Conservation (phyloP, 116 monocot species). For the Phalaenopsis hybrid region DNA sequence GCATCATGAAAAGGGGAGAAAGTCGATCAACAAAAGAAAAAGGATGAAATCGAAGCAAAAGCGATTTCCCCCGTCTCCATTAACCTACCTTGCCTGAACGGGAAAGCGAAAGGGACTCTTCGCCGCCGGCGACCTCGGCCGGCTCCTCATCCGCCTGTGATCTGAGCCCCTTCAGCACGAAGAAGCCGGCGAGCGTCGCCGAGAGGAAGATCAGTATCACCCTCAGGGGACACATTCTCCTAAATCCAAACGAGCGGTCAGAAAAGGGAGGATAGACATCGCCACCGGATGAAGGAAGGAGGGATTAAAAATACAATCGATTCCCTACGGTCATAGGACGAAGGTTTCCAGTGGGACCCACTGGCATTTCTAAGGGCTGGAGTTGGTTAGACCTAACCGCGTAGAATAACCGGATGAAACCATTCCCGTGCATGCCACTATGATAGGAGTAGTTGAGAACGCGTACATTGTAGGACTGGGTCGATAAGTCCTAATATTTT, state of each 20-base stretch:
- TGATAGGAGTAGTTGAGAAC: too few relatives aligned
- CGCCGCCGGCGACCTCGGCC: neutral
- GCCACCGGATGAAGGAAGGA: neutral
- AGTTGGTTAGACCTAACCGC: too few relatives aligned
- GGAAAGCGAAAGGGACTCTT: constrained; percentile 2
- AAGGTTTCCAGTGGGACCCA: neutral
- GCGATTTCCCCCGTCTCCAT: neutral
- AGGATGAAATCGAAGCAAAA: neutral
- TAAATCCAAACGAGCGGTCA: neutral
- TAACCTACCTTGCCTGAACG: constrained; percentile 7
- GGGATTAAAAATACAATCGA: neutral
- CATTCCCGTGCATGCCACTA: neutral
- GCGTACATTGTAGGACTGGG: too few relatives aligned
- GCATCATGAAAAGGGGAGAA: neutral
- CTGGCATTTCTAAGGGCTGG: too few relatives aligned
- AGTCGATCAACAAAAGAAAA: neutral
- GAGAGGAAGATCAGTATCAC: constrained; percentile 53
- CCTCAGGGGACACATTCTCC: constrained; percentile 77
- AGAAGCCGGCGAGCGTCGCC: constrained; percentile 52
- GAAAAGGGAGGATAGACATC: neutral
- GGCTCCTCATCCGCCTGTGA: constrained; percentile 10
- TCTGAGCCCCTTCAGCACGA: constrained; percentile 34
- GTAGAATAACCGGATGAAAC: too few relatives aligned
- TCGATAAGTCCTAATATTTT: too few relatives aligned
- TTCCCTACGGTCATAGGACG: neutral